Conservation (phyloP, 1,284 basidiomycete species). For the Coriolopsis trogii region DNA sequence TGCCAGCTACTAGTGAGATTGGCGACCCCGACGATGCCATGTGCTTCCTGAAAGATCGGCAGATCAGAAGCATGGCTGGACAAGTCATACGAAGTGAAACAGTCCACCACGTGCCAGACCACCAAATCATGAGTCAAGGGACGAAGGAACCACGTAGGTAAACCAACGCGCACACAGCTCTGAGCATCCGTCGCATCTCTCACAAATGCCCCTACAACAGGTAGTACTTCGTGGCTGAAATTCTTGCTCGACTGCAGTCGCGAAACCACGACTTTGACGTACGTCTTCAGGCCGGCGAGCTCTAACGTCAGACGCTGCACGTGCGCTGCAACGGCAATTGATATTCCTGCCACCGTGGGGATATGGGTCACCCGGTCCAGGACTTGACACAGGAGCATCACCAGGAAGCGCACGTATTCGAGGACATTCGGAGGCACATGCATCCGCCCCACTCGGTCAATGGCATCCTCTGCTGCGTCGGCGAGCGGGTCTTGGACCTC, state of each 20-base stretch:
- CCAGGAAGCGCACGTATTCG: not conserved
- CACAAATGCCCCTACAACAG: conserved; percentile 3
- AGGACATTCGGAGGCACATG: not conserved
- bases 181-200: not conserved
- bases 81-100: not conserved
- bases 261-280: not conserved
- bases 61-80: not conserved
- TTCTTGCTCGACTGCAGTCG: not conserved
- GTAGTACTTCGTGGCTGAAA: not conserved
- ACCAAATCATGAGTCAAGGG: not conserved
- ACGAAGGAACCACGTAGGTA: conserved; percentile 7
- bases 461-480: not conserved
- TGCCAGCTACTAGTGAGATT: not conserved
- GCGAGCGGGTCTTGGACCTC: not conserved
- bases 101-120: not conserved
- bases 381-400: not conserved
- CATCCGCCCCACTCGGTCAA: not conserved
- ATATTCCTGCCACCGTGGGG: not conserved
- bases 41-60: not conserved
- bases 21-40: not conserved
- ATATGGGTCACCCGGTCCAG: not conserved
- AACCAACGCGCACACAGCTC: not conserved
- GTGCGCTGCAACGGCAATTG: conserved; percentile 5
- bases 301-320: conserved; percentile 1
- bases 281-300: not conserved